Percentiles rank a stretch among this genome's conserved stretches.
These are phyloP conservation scores for Cercospora berteroae DNA, from an alignment of 2,329 filamentous ascomycete genomes.

Conservation along the genomic window DNA sequence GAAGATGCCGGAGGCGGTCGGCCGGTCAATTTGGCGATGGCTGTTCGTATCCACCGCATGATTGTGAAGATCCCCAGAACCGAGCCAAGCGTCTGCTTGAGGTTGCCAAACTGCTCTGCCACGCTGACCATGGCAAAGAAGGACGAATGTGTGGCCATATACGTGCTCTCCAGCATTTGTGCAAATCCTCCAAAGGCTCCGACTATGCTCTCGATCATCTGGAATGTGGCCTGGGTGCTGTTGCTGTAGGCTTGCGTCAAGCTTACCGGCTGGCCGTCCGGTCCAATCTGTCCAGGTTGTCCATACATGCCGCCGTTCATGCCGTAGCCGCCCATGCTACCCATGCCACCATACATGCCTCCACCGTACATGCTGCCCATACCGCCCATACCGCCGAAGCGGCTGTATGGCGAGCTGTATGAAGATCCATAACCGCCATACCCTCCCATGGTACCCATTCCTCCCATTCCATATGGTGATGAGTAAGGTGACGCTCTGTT, in stretches of 20 bases:
- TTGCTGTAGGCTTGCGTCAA: slow-evolving; percentile 94
- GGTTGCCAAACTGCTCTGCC: slow-evolving; percentile 91
- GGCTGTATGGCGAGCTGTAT: slow-evolving; percentile 47
- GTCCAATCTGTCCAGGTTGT: slow-evolving; percentile 52
- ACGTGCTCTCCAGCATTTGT: slow-evolving; percentile 99
- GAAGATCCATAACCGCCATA: slow-evolving; percentile 37
- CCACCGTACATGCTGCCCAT: slow-evolving; percentile 23
- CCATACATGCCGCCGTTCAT: slow-evolving; percentile 36
- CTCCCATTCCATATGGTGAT: slow-evolving; percentile 55
- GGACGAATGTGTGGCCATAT: slow-evolving; percentile 98
- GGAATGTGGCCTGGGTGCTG: slow-evolving; percentile 93
- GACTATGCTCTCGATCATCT: slow-evolving; percentile 96
- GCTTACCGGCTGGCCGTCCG: slow-evolving; percentile 81
- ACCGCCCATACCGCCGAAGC: slow-evolving; percentile 47
- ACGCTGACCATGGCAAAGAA: slow-evolving; percentile 99
- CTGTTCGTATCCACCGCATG: slow-evolving; percentile 88
- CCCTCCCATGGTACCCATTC: slow-evolving; percentile 42
- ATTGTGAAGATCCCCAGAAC: slow-evolving; percentile 93
- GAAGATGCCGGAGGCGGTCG: slow-evolving; percentile 85
- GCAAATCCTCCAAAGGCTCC: slow-evolving; percentile 96
- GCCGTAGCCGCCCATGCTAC: slow-evolving; percentile 35
- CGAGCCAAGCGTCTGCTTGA: slow-evolving; percentile 89
- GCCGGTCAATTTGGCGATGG: slow-evolving; percentile 89
- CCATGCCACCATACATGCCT: slow-evolving; percentile 18
- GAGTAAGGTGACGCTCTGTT: slow-evolving; percentile 43